Base-by-base conservation (phyloP, 1,139 yeast genomes). In the Kurtzmaniella quercitrusa region DNA sequence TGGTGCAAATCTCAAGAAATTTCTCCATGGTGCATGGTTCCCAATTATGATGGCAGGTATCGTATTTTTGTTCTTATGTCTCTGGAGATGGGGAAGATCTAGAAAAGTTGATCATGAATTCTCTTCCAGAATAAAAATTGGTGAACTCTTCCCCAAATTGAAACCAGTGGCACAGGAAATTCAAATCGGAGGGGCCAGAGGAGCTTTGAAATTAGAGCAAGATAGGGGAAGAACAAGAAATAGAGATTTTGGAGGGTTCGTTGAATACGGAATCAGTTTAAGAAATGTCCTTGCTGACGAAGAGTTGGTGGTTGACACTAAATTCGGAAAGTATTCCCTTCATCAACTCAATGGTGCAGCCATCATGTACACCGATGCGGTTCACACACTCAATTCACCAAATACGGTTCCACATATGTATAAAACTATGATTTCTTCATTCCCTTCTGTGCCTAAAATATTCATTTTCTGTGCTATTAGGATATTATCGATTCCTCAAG, bases 11-110 rank as follows among this genome's bases (percentile, higher is more conserved):
- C 48, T 76, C 52, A 70, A 66, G 52, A 79, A 79, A 56, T 69
- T 79, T 2, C 70, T 73, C 0, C 76, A 73, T 50, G 84, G 83
- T 39, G 84, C 82, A 2, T 79, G 83, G 84, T 76, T 78, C 52
- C 79, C 83, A 3, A 55, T 78, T 15, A 49, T 65, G 58, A 66
- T 73, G 64, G 62, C 78, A 29, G 60, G 67, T 1, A 47, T 57
- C 6, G 37, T 67, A n/a, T 49, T 59, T 34, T 29, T 45, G 2
- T 67, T 74, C 45, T 63, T 77, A 38, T 43, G 59, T 17, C 56
- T 69, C 43, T 77, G 82, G 80, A 63, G 79, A 53, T 73, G 75
- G 72, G 72, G 74, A 39, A 59, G 77, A 45, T 58, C 68, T 37
- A 59, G 62, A 48, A 66, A 70, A 47, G 66, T 70, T n/a, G 58